These are phyloP conservation scores for Sphagnurus paluster DNA, from an alignment of 1,284 basidiomycete species.

Conservation along the genomic window DNA sequence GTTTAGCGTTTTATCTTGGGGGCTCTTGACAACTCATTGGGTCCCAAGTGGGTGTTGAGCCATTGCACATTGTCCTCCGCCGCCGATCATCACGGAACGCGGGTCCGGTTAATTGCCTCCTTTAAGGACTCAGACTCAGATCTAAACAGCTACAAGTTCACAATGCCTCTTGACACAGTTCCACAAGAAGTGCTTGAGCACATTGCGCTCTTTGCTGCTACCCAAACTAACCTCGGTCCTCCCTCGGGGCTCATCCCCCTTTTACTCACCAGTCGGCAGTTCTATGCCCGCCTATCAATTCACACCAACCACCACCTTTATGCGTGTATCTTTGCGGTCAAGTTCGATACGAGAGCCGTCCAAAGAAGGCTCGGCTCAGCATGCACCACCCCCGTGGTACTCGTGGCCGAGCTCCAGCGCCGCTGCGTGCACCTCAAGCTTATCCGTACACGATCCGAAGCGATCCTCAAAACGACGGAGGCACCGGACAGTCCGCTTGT, in stretches of 20 bases:
- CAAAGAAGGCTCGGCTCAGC: slow-evolving; percentile 52
- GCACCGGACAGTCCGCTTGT: slow-evolving; percentile 26
- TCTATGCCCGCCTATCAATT: slow-evolving; percentile 50
- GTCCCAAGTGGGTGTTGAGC: no score
- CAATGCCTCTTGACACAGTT: slow-evolving; percentile 37
- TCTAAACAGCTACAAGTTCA: no score
- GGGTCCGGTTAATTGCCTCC: no score
- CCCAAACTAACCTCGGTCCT: slow-evolving; percentile 52
- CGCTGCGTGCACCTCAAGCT: slow-evolving; percentile 55
- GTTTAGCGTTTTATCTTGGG: no score
- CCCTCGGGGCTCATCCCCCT: slow-evolving; percentile 52
- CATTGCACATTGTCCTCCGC: no score
- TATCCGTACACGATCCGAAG: slow-evolving; percentile 45
- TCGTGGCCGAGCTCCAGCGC: slow-evolving; percentile 58
- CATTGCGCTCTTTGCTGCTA: slow-evolving; percentile 59
- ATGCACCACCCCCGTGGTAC: slow-evolving; percentile 38
- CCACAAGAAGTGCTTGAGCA: slow-evolving; percentile 73
- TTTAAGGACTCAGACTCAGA: no score
- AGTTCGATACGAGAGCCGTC: slow-evolving; percentile 67
- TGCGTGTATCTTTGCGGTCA: slow-evolving; percentile 61
- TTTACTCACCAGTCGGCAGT: slow-evolving; percentile 50
- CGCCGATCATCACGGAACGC: no score
- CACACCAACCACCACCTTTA: slow-evolving; percentile 63
- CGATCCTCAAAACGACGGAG: slow-evolving; percentile 26
- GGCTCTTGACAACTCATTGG: no score